These are phyloP conservation scores for Aspergillus uvarum DNA, from an alignment of 2,329 filamentous ascomycete species.

Conservation along the genomic window DNA sequence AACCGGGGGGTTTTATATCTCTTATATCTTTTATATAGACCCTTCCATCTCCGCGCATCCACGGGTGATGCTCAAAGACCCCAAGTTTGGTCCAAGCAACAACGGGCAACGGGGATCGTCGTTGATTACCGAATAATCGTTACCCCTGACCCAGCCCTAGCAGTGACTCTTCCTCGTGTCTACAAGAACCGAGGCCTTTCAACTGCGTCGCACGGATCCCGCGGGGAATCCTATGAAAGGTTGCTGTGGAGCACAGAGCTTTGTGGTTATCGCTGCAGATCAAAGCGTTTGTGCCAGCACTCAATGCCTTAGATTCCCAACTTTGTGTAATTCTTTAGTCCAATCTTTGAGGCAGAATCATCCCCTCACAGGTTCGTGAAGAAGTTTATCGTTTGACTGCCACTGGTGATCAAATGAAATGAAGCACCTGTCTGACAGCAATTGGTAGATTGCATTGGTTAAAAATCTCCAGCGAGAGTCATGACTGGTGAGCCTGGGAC, in stretches of 20 bases:
- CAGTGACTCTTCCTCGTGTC: conserved; percentile 1
- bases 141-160: conserved; percentile 24
- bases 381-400: background rate
- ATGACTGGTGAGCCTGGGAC: conserved; percentile 25
- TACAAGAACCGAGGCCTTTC: conserved; percentile 21
- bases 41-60: background rate
- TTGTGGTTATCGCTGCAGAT: conserved; percentile 1
- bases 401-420: background rate
- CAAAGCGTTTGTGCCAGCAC: conserved; percentile 10
- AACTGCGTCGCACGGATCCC: conserved; percentile 26
- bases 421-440: background rate
- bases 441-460: background rate
- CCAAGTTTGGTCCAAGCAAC: conserved; percentile 12
- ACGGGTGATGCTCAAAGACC: conserved; percentile 13
- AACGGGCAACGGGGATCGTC: conserved; percentile 19
- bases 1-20: background rate
- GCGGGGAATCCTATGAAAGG: conserved; percentile 26
- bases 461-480: conserved; percentile 15
- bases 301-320: conserved; percentile 6
- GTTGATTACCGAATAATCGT: conserved; percentile 4
- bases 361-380: background rate
- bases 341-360: background rate
- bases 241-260: conserved; percentile 6
- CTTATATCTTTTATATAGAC: background rate
- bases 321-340: background rate